A percentile compares a stretch with the other conserved stretches of the same genome.
Conservation (phyloP, 306 rosid genomes). For the Canavalia ensiformis region DNA sequence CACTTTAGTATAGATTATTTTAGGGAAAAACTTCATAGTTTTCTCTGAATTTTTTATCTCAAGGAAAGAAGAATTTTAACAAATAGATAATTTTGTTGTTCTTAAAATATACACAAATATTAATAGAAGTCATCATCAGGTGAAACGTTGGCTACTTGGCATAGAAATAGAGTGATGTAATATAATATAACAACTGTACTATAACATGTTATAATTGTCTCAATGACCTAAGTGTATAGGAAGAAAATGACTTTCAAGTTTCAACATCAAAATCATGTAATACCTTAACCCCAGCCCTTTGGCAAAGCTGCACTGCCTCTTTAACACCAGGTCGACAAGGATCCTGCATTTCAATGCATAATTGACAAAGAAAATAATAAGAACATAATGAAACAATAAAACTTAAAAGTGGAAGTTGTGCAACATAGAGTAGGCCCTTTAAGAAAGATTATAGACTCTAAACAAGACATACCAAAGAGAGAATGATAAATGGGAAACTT, state of each 20-base stretch:
- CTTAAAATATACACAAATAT: not conserved
- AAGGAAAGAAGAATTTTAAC: not conserved
- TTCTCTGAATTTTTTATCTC: not conserved
- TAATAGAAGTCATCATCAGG: not conserved
- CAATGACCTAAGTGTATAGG: not conserved
- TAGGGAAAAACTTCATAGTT: not conserved
- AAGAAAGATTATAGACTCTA: constrained; percentile 9
- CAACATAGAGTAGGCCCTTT: constrained; percentile 33
- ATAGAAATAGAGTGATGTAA: not conserved
- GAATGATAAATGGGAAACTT: constrained; percentile 7
- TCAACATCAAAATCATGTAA: constrained; percentile 36
- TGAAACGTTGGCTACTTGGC: not conserved
- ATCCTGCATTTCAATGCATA: constrained; percentile 65
- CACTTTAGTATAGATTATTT: not conserved
- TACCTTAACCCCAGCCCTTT: constrained; percentile 91
- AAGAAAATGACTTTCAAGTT: not conserved
- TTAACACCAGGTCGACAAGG: constrained; percentile 93
- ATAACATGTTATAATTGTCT: not conserved
- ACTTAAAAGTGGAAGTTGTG: constrained; percentile 12
- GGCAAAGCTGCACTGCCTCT: constrained; percentile 82
- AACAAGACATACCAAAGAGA: constrained; percentile 10
- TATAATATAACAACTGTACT: not conserved
- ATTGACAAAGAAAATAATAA: constrained; percentile 4
- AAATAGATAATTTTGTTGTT: not conserved
- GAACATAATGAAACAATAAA: constrained; percentile 2